Conservation (phyloP, 2,329 filamentous ascomycete genomes). For the Bipolaris cookei region DNA sequence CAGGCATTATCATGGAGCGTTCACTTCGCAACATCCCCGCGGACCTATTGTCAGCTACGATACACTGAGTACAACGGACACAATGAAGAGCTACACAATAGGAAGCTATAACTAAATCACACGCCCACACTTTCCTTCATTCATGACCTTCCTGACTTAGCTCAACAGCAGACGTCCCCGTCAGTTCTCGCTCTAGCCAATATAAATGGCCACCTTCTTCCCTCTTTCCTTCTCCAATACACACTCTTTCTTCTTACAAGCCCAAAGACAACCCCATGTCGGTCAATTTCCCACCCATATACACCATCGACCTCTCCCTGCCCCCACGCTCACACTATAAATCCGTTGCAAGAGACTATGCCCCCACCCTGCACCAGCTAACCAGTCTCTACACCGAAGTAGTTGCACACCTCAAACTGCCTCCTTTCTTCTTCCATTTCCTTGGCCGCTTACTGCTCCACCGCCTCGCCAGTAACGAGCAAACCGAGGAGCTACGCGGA, state of each 20-base stretch:
- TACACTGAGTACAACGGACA: no score
- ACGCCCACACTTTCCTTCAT: no score
- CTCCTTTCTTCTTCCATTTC: conserved; percentile 53
- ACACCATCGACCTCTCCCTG: conserved; percentile 62
- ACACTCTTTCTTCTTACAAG: background rate
- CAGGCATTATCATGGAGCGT: no score
- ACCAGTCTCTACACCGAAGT: conserved; percentile 60
- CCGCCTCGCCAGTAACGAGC: conserved; percentile 60
- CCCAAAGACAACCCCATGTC: background rate
- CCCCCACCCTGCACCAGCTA: conserved; percentile 53
- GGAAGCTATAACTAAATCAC: no score
- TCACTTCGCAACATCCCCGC: no score
- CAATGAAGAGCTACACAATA: no score
- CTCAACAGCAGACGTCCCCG: no score
- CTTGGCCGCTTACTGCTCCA: conserved; percentile 57
- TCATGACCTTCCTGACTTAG: no score
- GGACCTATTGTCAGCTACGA: no score
- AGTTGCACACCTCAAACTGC: conserved; percentile 37
- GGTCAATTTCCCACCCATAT: conserved; percentile 43
- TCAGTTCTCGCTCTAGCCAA: no score
- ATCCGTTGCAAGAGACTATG: conserved; percentile 56
- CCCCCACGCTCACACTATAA: conserved; percentile 61
- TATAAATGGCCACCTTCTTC: no score
- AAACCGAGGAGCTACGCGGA: conserved; percentile 66
- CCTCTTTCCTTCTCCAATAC: background rate